Percentiles rank a stretch among this genome's conserved stretches.
phyloP scores from a whole-genome alignment of 345 rosid genomes.

The Chamaenerion angustifolium region DNA sequence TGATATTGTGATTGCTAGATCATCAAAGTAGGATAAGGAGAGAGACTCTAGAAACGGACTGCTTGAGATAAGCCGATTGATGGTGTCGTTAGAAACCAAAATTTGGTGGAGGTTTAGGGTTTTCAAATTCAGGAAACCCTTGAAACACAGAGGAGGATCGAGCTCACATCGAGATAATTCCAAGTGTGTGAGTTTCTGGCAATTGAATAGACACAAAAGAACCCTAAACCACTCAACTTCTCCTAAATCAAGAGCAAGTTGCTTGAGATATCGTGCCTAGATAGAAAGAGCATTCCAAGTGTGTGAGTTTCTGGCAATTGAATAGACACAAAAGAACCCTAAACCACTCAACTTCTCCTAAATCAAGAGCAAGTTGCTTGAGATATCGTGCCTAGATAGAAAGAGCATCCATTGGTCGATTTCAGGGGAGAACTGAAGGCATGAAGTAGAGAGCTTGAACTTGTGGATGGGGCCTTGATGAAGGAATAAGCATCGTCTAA shows the following conservation, averaged over 20 bases:
- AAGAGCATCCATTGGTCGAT: constrained; percentile 91
- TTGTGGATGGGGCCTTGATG: constrained; percentile 84
- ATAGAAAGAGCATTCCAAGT: too few species aligned
- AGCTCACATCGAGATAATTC: constrained; percentile 74
- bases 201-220: constrained; percentile 61
- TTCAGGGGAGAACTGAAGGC: constrained; percentile 51
- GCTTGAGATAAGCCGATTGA: constrained; percentile 58
- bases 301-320: constrained; percentile 40
- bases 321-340: constrained; percentile 70
- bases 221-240: constrained; percentile 79
- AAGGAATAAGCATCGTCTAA: constrained; percentile 56
- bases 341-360: constrained; percentile 83
- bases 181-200: constrained; percentile 44
- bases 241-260: constrained; percentile 60
- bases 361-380: constrained; percentile 56
- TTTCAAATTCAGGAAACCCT: constrained; percentile 55
- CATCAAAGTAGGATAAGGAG: constrained; percentile 67
- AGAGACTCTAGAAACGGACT: constrained; percentile 74
- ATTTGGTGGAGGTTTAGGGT: constrained; percentile 72
- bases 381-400: constrained; percentile 64
- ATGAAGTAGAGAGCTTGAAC: constrained; percentile 57
- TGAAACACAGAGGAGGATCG: constrained; percentile 52
- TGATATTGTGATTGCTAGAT: constrained; percentile 44
- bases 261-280: too few species aligned
- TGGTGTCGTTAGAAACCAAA: constrained; percentile 54